Evolutionary conservation across 192 early-diverging fungal genomes (phyloP), one percentile per base, ranked within the genome.

Genomic region (Neocallimastix lanati): DNA sequence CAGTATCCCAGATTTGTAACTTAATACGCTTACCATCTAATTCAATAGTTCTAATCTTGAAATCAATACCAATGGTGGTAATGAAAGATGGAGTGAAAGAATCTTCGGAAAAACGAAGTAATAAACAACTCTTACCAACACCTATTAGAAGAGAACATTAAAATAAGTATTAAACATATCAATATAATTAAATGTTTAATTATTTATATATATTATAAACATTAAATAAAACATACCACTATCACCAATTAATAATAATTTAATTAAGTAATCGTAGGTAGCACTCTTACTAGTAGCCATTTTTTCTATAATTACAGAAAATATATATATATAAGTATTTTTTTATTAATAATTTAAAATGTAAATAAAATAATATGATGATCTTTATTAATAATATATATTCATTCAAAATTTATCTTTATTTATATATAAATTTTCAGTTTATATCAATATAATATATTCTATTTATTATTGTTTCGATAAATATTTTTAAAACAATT

Each of bases 1-100:
- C 96, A 12, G 96, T 99, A 86, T 99, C 96, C 97, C 97, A 99
- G 81, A 99, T 99, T 86, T 99, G 97, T 40, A 99, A 90, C 87
- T 99, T 99, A 84, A 99, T 97, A 80, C 96, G 92, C 88, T 98
- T 98, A 79, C 96, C 97, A 83, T 98, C 97, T 40, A 99, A 89
- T 83, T 99, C 97, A 79, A 99, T 96, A 29, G 96, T 98, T 79
- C 96, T 91, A 84, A 99, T 98, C 88, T 98, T 97, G 86, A 99
- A 99, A 88, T 99, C 97, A 81, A 99, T 98, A 77, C 97, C 97
- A 81, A 99, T 98, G 77, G 97, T 99, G 58, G 97, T 98, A 84
- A 99, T 99, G 87, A 98, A 99, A 40, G 95, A 96, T 33, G 97
- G 97, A 30, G 97, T 98, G 84, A 99, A 99, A 78, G 95, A 96